Evolutionary conservation across 441 rosid genomes (phyloP).

Genomic region (Mallotus repandus): DNA sequence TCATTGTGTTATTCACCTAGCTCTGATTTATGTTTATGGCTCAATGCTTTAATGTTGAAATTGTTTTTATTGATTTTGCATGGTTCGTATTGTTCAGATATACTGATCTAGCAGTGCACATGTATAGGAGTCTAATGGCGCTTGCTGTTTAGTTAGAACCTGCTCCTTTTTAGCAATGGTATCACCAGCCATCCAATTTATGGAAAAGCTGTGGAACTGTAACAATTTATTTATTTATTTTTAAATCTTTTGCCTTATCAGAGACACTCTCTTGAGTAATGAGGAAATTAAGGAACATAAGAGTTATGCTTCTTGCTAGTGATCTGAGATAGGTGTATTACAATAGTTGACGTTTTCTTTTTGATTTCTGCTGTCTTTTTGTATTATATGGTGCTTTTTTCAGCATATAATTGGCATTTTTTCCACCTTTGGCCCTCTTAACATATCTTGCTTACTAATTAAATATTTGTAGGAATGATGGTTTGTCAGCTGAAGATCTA

Average conservation of each 20-base stretch:
- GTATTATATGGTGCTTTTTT: background rate
- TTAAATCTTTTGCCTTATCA: background rate
- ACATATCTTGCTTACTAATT: background rate
- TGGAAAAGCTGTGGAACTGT: background rate
- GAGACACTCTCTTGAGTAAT: background rate
- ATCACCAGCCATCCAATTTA: background rate
- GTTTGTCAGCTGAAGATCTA: conserved; percentile 28
- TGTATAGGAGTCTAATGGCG: background rate
- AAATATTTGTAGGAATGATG: conserved; percentile 37
- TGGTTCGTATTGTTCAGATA: background rate
- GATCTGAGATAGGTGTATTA: background rate
- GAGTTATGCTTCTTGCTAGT: background rate
- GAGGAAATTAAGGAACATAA: background rate
- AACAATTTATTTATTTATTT: background rate
- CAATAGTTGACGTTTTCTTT: background rate
- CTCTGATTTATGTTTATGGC: conserved; percentile 14
- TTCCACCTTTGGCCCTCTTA: background rate
- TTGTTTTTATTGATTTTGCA: background rate
- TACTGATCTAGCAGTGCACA: background rate
- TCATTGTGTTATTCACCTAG: conserved; percentile 17
- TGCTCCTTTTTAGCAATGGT: background rate
- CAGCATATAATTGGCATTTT: background rate
- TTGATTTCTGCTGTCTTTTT: background rate
- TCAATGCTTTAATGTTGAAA: conserved; percentile 3
- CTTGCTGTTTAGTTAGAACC: background rate